Base-by-base conservation (phyloP, 2,329 filamentous ascomycete species). In the Blumeria hordei region DNA sequence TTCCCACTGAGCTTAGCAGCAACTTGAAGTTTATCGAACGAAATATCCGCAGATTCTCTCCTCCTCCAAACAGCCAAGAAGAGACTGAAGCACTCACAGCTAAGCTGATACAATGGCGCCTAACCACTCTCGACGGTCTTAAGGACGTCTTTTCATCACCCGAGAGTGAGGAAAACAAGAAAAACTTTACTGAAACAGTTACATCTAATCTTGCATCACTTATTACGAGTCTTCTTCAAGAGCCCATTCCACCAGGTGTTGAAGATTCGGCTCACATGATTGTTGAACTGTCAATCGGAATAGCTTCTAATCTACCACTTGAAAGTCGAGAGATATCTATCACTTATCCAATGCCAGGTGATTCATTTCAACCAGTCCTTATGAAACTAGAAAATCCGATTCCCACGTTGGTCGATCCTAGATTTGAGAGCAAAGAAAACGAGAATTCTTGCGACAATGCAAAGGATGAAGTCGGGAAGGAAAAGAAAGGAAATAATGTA, bases 111-210 rank as follows among this genome's bases (percentile, higher is more conserved):
- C 86, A 83, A 64, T 98, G 92, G 92, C 80, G 92, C 57, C 80
- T 96, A 69, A 81, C 90, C 3, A 98, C 92, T 2, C 72, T 96
- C 14, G 92, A 98, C 64, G 92, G 90, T n/a, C 73, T 98, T 16
- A 76, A 81, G 59, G 79, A 83, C 54, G 67, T 76, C 37, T 73
- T 96, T 16, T 74, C 76, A 56, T 78, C 81, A 3, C 71, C 77
- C 0, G 74, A 81, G 55, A 81, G 80, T 47, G 72, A 73, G 11
- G 76, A 83, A 10, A 76, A 88, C 67, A 80, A 81, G 34, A 69
- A 74, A 7, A 72, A 77, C 54, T 78, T 95, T 56, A 85, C 82
- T 33, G 77, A 80, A 55, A 76, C 78, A 62, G 75, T 85, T 12
- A 83, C 86, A 9, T 72, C 72, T 51, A 80, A 79, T 60, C 72